These are phyloP conservation scores for Silene vulgaris DNA, from an alignment of 179 eudicot genomes.

Conservation along the genomic window DNA sequence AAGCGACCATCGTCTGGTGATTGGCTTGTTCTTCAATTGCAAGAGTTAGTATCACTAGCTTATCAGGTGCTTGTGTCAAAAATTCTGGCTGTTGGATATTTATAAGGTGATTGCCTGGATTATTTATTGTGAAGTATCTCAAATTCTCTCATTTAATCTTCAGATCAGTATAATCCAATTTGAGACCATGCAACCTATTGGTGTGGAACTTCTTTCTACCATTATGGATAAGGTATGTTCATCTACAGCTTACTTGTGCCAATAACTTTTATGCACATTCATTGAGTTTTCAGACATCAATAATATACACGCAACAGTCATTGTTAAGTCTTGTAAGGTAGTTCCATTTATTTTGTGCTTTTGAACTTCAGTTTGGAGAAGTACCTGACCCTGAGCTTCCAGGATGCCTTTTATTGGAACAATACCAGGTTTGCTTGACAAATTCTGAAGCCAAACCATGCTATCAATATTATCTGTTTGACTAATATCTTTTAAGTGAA, in stretches of 20 bases:
- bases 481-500: background rate
- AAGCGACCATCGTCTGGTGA: slow-evolving; percentile 50
- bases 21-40: slow-evolving; percentile 88
- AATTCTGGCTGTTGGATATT: slow-evolving; percentile 13
- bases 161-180: slow-evolving; percentile 97
- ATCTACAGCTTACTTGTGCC: background rate
- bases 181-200: slow-evolving; percentile 88
- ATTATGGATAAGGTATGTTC: slow-evolving; percentile 80
- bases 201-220: slow-evolving; percentile 76
- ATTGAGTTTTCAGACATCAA: background rate
- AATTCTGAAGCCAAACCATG: background rate
- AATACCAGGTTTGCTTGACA: slow-evolving; percentile 70
- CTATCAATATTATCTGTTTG: background rate
- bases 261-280: background rate
- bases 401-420: slow-evolving; percentile 78
- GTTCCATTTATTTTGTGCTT: slow-evolving; percentile 20
- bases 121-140: slow-evolving; percentile 22
- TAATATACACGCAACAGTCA: background rate
- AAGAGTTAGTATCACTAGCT: slow-evolving; percentile 90
- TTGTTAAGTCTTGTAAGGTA: slow-evolving; percentile 1
- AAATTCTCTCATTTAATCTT: slow-evolving; percentile 20
- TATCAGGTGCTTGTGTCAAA: slow-evolving; percentile 64
- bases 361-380: slow-evolving; percentile 65
- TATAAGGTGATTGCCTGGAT: slow-evolving; percentile 16
- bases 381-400: slow-evolving; percentile 91